phyloP scores from a whole-genome alignment of 2,329 filamentous ascomycete genomes.

The Alternaria conjuncta region DNA sequence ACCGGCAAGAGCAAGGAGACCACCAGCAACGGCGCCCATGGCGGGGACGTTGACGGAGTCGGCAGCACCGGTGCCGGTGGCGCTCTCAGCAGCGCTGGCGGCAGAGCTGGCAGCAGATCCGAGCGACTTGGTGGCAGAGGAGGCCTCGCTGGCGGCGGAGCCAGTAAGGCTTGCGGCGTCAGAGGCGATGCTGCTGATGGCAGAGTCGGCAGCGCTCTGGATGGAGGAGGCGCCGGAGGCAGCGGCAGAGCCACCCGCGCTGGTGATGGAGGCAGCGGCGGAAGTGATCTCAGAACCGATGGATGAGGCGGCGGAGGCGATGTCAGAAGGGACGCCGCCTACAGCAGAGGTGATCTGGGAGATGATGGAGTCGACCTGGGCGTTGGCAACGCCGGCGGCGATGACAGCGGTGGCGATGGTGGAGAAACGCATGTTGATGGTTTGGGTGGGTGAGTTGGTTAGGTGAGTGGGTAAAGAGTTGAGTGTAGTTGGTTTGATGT shows the following conservation, averaged over 20 bases:
- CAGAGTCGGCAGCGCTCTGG: constrained; percentile 19
- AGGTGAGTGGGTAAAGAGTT: constrained; percentile 2
- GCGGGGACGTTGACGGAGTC: constrained; percentile 34
- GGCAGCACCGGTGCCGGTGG: constrained; percentile 23
- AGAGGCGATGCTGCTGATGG: constrained; percentile 14
- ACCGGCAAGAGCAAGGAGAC: constrained; percentile 39
- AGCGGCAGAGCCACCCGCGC: constrained; percentile 12
- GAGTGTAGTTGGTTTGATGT: constrained; percentile 17
- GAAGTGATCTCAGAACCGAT: constrained; percentile 18
- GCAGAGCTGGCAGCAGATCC: constrained; percentile 8
- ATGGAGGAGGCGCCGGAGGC: constrained; percentile 21
- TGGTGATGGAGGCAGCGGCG: constrained; percentile 11
- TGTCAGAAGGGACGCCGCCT: constrained; percentile 13
- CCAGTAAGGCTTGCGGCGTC: neutral
- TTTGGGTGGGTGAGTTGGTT: constrained; percentile 4
- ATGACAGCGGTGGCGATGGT: constrained; percentile 36
- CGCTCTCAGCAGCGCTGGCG: constrained; percentile 16
- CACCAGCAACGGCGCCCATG: constrained; percentile 42
- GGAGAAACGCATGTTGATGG: constrained; percentile 47
- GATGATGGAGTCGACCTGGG: constrained; percentile 36
- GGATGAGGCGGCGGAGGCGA: constrained; percentile 17
- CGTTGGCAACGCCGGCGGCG: constrained; percentile 37
- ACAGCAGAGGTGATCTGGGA: constrained; percentile 23
- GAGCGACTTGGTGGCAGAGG: neutral
- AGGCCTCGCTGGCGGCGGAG: neutral